phyloP scores from a whole-genome alignment of 768 basidiomycete species.

The Neoboletus subvelutipes region DNA sequence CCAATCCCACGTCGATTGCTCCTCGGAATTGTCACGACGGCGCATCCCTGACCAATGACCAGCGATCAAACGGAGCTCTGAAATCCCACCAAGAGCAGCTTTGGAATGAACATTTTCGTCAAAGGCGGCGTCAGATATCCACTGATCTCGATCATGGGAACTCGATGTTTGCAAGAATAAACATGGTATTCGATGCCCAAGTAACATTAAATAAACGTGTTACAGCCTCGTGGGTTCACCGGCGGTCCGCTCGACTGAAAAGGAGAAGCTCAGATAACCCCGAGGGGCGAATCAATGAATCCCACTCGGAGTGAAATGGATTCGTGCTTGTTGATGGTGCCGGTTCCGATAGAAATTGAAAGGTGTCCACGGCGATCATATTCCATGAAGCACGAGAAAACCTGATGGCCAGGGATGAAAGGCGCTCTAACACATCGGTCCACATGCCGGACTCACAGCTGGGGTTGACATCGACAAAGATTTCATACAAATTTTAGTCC shows the following conservation, averaged over 20 bases:
- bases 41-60: not conserved
- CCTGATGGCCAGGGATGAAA: slow-evolving; percentile 32
- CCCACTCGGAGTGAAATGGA: slow-evolving; percentile 22
- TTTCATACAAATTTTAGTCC: slow-evolving; percentile 36
- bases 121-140: slow-evolving; percentile 14
- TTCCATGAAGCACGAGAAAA: slow-evolving; percentile 34
- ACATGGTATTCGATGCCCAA: slow-evolving; percentile 21
- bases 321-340: slow-evolving; percentile 23
- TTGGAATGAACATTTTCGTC: not conserved
- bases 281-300: slow-evolving; percentile 32
- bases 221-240: slow-evolving; percentile 30
- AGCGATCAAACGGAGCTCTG: slow-evolving; percentile 5
- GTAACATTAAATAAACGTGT: slow-evolving; percentile 35
- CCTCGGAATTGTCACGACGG: slow-evolving; percentile 16
- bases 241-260: slow-evolving; percentile 21
- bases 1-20: slow-evolving; percentile 7
- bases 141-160: slow-evolving; percentile 31
- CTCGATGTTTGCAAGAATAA: slow-evolving; percentile 5
- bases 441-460: slow-evolving; percentile 26
- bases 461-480: slow-evolving; percentile 21
- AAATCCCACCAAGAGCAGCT: slow-evolving; percentile 2
- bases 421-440: slow-evolving; percentile 16
- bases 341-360: slow-evolving; percentile 36
- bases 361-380: slow-evolving; percentile 31
- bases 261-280: slow-evolving; percentile 28